These are phyloP conservation scores for Coprinopsis marcescibilis DNA, from an alignment of 768 basidiomycete species.

Conservation along the genomic window DNA sequence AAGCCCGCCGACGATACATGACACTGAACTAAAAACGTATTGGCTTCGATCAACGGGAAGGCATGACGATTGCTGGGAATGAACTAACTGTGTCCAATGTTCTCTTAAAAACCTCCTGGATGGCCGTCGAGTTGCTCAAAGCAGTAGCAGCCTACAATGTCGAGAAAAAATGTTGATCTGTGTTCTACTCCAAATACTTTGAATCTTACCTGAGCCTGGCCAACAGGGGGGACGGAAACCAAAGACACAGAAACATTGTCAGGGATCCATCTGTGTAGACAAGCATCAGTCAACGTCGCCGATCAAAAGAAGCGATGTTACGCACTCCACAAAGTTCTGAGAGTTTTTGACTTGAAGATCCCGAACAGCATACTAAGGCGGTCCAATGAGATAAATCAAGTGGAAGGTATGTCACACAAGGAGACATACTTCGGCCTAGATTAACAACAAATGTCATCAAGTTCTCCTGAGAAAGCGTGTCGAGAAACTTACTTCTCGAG, in stretches of 20 bases:
- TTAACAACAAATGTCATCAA: conserved; percentile 30
- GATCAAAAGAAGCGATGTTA: conserved; percentile 5
- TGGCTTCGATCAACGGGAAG: conserved; percentile 1
- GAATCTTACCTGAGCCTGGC: conserved; percentile 57
- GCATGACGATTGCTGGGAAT: not conserved
- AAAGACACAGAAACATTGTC: conserved; percentile 84
- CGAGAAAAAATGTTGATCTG: conserved; percentile 11
- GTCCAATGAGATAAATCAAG: conserved; percentile 19
- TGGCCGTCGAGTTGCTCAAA: conserved; percentile 72
- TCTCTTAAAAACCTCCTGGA: conserved; percentile 83
- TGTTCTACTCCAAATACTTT: not conserved
- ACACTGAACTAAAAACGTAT: conserved; percentile 47
- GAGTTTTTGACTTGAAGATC: conserved; percentile 76
- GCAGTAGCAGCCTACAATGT: conserved; percentile 61
- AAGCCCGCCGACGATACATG: conserved; percentile 84
- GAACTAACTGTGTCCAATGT: conserved; percentile 54
- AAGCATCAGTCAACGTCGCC: not conserved
- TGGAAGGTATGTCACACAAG: conserved; percentile 16
- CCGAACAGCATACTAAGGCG: conserved; percentile 53
- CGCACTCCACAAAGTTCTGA: conserved; percentile 73
- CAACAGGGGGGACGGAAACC: conserved; percentile 79
- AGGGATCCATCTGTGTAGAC: conserved; percentile 69
- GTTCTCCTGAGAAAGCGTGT: conserved; percentile 13
- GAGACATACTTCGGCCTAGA: conserved; percentile 47
- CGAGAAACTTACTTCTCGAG: conserved; percentile 60